phyloP scores from a whole-genome alignment of 2,329 filamentous ascomycete genomes.

The Botryotinia narcissicola region DNA sequence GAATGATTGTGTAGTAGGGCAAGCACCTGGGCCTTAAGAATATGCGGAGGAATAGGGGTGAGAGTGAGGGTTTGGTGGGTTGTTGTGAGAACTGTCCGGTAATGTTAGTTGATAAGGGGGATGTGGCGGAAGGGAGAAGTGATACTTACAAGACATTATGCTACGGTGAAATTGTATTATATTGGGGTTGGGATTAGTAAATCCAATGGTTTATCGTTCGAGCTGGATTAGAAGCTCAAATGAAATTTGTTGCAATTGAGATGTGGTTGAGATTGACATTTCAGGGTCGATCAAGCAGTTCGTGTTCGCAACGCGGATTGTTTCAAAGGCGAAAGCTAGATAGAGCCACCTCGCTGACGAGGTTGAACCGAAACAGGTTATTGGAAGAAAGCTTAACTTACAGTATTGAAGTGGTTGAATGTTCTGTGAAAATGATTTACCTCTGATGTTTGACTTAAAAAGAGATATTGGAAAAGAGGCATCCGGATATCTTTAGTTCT shows the following conservation, averaged over 20 bases:
- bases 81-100: conserved; percentile 30
- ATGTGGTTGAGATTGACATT: neutral
- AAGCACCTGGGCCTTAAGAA: conserved; percentile 66
- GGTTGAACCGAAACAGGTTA: neutral
- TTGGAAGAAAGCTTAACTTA: conserved; percentile 5
- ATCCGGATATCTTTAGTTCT: neutral
- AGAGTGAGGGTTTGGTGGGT: conserved; percentile 45
- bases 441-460: neutral
- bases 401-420: neutral
- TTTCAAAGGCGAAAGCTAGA: conserved; percentile 14
- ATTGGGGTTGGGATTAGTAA: neutral
- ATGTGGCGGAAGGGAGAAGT: neutral
- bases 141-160: conserved; percentile 33
- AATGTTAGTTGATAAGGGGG: neutral
- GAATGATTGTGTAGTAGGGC: conserved; percentile 73
- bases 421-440: neutral
- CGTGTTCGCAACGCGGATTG: conserved; percentile 7
- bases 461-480: neutral
- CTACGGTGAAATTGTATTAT: neutral
- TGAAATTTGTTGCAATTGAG: neutral
- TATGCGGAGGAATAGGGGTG: conserved; percentile 67
- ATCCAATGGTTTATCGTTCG: neutral
- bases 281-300: neutral
- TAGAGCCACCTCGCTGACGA: neutral
- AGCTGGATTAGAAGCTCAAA: neutral